phyloP scores from a whole-genome alignment of 257 asterid species.

The Orobanche coerulescens region DNA sequence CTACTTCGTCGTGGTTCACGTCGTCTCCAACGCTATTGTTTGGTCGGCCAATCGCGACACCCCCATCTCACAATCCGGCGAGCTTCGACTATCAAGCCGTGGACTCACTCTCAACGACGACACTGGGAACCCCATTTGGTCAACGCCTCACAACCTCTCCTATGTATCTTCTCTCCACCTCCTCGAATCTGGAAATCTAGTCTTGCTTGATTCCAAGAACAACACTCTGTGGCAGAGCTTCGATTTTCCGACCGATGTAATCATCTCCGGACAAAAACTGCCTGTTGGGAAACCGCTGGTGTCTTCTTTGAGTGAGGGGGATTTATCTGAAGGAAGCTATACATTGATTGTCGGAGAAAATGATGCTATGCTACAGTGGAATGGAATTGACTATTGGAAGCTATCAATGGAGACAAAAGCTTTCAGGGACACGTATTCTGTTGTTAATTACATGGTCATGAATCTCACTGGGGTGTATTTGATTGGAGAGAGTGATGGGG shows the following conservation, averaged over 20 bases:
- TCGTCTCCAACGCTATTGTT: constrained; percentile 9
- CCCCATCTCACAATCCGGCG: constrained; percentile 25
- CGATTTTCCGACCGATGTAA: constrained; percentile 43
- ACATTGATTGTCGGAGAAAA: constrained; percentile 26
- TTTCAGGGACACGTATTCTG: constrained; percentile 11
- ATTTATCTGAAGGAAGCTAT: constrained; percentile 38
- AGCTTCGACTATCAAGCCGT: constrained; percentile 10
- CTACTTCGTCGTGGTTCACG: constrained; percentile 26
- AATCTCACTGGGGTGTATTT: constrained; percentile 46
- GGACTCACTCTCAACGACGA: constrained; percentile 28
- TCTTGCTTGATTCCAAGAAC: constrained; percentile 37
- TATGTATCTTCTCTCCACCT: constrained; percentile 35
- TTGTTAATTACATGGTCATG: constrained; percentile 35
- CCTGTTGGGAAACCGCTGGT: constrained; percentile 34
- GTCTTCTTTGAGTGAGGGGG: constrained; percentile 27
- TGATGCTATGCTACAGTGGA: constrained; percentile 51
- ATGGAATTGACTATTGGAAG: constrained; percentile 39
- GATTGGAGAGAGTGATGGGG: constrained; percentile 33
- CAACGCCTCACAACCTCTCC: constrained; percentile 32
- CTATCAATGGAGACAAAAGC: constrained; percentile 40
- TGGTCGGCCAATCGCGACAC: constrained; percentile 38
- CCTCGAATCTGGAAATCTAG: constrained; percentile 48
- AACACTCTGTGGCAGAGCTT: constrained; percentile 49
- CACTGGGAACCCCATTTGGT: constrained; percentile 37
- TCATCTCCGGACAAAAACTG: constrained; percentile 45